Conservation (phyloP, 2,329 filamentous ascomycete species). For the Neonectria faginata region DNA sequence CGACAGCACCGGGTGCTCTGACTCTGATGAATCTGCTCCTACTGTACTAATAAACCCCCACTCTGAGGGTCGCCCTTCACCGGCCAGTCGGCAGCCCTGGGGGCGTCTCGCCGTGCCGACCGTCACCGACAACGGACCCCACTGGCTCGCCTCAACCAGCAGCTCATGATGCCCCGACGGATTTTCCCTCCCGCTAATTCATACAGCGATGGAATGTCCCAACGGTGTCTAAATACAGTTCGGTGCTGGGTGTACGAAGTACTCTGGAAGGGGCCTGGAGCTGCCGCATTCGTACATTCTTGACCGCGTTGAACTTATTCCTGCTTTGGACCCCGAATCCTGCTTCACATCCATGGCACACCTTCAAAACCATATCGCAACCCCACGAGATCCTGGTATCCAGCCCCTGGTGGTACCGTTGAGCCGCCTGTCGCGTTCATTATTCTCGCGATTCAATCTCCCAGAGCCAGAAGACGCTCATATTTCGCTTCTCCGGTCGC, state of each 20-base stretch:
- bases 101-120: slow-evolving; percentile 2
- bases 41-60: too few species aligned
- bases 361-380: slow-evolving; percentile 5
- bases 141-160: background rate
- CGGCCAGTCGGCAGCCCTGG: too few species aligned
- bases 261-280: background rate
- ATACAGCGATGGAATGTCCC: background rate
- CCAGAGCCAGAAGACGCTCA: background rate
- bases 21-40: too few species aligned
- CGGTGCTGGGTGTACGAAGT: too few species aligned
- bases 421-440: background rate
- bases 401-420: slow-evolving; percentile 1
- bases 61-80: too few species aligned
- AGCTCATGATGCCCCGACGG: slow-evolving; percentile 1
- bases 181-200: slow-evolving; percentile 8
- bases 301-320: background rate
- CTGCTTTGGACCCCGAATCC: background rate
- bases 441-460: background rate
- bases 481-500: slow-evolving; percentile 8
- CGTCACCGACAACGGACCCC: slow-evolving; percentile 5
- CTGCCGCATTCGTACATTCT: slow-evolving; percentile 4
- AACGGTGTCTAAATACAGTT: background rate
- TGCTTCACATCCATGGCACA: background rate
- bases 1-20: background rate
- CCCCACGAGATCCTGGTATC: slow-evolving; percentile 9